Percentiles rank a stretch among this genome's conserved stretches.
Conservation (phyloP, 208 protist genomes). For the Blastocrithidia nonstop region DNA sequence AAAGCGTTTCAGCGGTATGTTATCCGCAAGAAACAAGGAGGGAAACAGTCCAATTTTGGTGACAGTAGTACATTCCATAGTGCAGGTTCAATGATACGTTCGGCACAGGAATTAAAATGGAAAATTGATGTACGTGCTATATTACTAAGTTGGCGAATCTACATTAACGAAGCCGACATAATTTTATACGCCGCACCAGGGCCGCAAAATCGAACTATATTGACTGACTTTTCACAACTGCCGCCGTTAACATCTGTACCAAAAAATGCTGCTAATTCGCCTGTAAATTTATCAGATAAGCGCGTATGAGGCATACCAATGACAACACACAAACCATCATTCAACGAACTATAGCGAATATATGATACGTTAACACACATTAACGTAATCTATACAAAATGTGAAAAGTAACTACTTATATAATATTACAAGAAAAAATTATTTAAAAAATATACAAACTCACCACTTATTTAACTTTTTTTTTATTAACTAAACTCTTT, state of each 20-base stretch:
- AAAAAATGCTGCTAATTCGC: no score
- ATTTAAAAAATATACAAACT: not conserved
- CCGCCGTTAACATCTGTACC: constrained; percentile 4
- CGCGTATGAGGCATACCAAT: constrained; percentile 64
- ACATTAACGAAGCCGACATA: constrained; percentile 47
- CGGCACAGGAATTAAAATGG: constrained; percentile 77
- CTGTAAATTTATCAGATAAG: constrained; percentile 44
- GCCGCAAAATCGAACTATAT: constrained; percentile 60
- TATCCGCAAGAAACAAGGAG: constrained; percentile 86
- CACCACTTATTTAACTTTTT: not conserved
- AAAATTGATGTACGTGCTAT: constrained; percentile 56
- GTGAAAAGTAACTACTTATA: constrained; percentile 5
- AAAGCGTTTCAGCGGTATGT: constrained; percentile 85
- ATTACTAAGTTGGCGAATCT: constrained; percentile 50
- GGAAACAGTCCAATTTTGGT: constrained; percentile 71
- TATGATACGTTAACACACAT: constrained; percentile 28
- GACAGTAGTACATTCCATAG: constrained; percentile 58
- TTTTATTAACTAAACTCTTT: not conserved
- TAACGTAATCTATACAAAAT: constrained; percentile 24
- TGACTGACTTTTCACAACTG: constrained; percentile 25
- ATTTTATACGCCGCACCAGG: constrained; percentile 78
- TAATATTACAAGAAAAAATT: not conserved
- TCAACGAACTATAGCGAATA: constrained; percentile 72
- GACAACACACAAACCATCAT: constrained; percentile 67
- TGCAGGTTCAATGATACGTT: constrained; percentile 73